phyloP scores from a whole-genome alignment of 768 basidiomycete species.

The Russula foetens region DNA sequence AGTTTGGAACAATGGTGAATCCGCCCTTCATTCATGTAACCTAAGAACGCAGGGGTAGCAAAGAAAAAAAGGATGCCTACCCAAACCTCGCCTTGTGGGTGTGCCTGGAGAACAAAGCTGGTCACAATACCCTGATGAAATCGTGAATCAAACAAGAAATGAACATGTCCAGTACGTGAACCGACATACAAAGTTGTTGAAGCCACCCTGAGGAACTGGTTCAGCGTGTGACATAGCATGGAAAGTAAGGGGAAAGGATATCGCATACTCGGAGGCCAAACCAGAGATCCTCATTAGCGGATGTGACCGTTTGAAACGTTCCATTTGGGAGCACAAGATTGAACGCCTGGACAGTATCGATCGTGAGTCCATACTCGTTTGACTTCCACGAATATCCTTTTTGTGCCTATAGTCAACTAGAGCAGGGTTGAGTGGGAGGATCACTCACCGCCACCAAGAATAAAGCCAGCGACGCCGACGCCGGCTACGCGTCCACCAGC shows the following conservation, averaged over 20 bases:
- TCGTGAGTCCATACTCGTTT: constrained; percentile 19
- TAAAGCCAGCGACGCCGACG: constrained; percentile 24
- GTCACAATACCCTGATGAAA: constrained; percentile 11
- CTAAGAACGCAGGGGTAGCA: neutral
- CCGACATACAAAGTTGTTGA: constrained; percentile 12
- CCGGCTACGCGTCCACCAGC: constrained; percentile 22
- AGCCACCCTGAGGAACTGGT: constrained; percentile 2
- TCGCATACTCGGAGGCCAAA: constrained; percentile 7
- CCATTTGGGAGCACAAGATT: constrained; percentile 22
- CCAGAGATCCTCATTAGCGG: constrained; percentile 13
- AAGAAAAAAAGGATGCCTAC: neutral
- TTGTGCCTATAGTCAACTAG: neutral
- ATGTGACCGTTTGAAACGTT: constrained; percentile 13
- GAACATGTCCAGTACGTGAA: neutral
- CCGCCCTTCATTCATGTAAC: neutral
- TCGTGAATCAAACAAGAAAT: neutral
- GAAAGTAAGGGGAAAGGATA: neutral
- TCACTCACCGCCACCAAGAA: constrained; percentile 22
- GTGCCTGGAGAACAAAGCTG: constrained; percentile 10
- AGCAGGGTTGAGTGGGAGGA: neutral
- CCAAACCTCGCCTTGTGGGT: constrained; percentile 13
- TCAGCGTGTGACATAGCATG: neutral
- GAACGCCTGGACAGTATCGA: constrained; percentile 20
- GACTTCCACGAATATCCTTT: constrained; percentile 14
- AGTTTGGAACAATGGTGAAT: neutral